phyloP scores from a whole-genome alignment of 2,329 filamentous ascomycete species.

The Aureobasidium sp. region DNA sequence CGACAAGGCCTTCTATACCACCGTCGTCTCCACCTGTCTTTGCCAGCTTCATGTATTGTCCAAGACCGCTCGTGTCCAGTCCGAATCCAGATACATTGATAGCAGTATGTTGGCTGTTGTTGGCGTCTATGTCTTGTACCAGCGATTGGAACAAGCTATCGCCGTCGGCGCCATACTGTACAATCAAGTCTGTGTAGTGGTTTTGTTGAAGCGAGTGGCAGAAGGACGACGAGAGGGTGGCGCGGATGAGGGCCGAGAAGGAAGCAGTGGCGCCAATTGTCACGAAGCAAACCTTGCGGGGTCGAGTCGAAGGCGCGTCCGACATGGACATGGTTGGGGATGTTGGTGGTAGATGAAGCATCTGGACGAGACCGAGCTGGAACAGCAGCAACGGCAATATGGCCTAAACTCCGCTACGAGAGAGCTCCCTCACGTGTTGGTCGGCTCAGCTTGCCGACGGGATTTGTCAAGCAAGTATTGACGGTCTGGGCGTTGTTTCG shows the following conservation, averaged over 20 bases:
- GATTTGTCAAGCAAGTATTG: not conserved
- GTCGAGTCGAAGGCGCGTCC: not conserved
- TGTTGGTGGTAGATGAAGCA: not conserved
- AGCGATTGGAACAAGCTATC: conserved; percentile 40
- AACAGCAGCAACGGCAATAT: not conserved
- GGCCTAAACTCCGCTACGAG: not conserved
- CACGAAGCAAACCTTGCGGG: conserved; percentile 59
- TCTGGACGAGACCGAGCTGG: not conserved
- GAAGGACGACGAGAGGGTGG: conserved; percentile 55
- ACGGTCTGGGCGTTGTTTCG: conserved; percentile 1
- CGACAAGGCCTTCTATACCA: conserved; percentile 58
- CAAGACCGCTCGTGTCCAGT: conserved; percentile 55
- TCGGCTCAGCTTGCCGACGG: not conserved
- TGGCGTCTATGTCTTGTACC: conserved; percentile 10
- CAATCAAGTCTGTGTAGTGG: conserved; percentile 60
- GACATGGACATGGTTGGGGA: conserved; percentile 2
- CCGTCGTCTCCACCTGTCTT: conserved; percentile 33
- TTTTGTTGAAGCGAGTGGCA: conserved; percentile 49
- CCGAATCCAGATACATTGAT: conserved; percentile 55
- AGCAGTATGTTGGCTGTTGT: conserved; percentile 10
- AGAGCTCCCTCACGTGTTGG: not conserved
- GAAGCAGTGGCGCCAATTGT: conserved; percentile 88
- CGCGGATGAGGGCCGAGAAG: conserved; percentile 63
- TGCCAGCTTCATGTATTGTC: conserved; percentile 48
- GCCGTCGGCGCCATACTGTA: conserved; percentile 74